A percentile compares a stretch with the other conserved stretches of the same genome.
Conservation (phyloP, 129 eudicot species). For the Apium graveolens region DNA sequence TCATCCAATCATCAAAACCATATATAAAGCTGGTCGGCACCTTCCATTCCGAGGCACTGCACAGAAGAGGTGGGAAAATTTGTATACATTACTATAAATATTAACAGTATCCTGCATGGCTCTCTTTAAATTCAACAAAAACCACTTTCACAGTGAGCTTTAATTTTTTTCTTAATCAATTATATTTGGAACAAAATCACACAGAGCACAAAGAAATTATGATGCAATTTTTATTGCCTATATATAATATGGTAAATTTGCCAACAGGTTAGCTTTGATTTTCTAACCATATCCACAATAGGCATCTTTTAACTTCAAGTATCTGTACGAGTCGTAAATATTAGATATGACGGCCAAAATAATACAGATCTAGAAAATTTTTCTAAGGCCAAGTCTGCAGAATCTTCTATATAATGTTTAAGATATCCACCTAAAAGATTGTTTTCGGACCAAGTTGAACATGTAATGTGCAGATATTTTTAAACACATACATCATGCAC, state of each 20-base stretch:
- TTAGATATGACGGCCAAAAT: background rate
- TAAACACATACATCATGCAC: background rate
- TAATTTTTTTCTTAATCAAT: background rate
- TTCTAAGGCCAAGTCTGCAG: background rate
- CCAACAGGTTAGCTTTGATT: background rate
- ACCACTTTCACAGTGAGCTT: background rate
- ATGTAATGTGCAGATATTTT: background rate
- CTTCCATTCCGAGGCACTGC: constrained; percentile 90
- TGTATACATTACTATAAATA: background rate
- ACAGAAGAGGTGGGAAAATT: background rate
- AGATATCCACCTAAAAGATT: background rate
- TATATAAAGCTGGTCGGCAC: constrained; percentile 91
- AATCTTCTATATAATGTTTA: background rate
- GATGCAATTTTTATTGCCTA: background rate
- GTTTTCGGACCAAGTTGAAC: background rate
- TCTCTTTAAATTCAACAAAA: background rate
- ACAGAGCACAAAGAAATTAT: background rate
- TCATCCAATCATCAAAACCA: constrained; percentile 91
- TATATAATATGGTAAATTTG: background rate
- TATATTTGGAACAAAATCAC: background rate
- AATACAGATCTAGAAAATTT: background rate
- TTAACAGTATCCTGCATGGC: background rate
- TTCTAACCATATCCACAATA: background rate
- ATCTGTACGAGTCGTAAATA: background rate
- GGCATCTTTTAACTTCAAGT: background rate